Conservation (phyloP, 2,329 filamentous ascomycete genomes). For the Cordyceps militaris region DNA sequence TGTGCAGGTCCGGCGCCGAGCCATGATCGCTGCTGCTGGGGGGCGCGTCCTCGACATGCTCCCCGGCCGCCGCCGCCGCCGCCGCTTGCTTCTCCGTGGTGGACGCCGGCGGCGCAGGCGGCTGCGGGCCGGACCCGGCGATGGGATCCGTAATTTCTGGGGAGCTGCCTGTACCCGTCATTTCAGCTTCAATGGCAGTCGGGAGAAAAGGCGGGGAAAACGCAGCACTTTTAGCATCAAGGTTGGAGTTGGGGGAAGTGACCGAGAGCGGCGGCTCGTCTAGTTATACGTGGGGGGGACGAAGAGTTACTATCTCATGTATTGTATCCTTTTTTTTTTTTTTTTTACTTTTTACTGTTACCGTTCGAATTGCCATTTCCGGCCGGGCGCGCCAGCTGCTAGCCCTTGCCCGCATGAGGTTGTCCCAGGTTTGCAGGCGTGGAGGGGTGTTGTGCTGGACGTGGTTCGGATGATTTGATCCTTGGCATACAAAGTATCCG, state of each 20-base stretch:
- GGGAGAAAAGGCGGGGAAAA: background rate
- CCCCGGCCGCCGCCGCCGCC: background rate
- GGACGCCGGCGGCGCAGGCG: background rate
- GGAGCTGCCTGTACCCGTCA: background rate
- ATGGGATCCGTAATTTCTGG: background rate
- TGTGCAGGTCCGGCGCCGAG: conserved; percentile 5
- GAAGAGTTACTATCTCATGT: background rate
- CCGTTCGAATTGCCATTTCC: background rate
- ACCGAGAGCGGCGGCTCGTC: background rate
- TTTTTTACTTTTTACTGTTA: background rate
- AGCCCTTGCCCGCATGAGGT: conserved; percentile 3
- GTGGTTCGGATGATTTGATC: conserved; percentile 10
- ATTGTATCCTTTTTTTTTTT: background rate
- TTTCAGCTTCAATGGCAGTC: background rate
- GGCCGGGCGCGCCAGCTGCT: background rate
- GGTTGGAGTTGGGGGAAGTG: too few species aligned
- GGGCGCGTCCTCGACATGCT: conserved; percentile 5
- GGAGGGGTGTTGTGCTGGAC: background rate
- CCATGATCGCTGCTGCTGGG: background rate
- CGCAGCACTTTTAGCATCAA: too few species aligned
- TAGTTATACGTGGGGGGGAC: conserved; percentile 1
- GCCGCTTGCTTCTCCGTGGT: background rate
- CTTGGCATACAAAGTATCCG: conserved; percentile 5
- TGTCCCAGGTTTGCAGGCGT: background rate
- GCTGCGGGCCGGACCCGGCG: background rate